Evolutionary conservation across 768 basidiomycete species (phyloP).

Genomic region (Boletus coccyginus): DNA sequence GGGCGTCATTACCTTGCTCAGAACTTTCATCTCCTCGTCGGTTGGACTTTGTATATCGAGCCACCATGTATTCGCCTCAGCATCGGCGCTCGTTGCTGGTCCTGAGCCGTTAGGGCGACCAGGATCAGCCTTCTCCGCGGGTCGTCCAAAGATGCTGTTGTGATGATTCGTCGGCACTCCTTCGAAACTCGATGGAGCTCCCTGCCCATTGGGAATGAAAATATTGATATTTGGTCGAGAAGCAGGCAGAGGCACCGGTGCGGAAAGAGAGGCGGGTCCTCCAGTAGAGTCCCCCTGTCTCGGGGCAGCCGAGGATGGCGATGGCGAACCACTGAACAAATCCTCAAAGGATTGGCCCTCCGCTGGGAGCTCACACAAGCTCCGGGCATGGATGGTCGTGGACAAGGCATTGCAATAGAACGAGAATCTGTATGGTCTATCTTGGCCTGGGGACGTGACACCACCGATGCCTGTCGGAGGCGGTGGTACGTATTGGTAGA

Average conservation of each 20-base stretch:
- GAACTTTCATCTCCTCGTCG: slow-evolving; percentile 97
- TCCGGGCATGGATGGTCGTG: slow-evolving; percentile 93
- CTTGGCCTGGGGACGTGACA: slow-evolving; percentile 57
- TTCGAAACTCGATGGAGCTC: slow-evolving; percentile 7
- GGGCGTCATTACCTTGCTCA: slow-evolving; percentile 68
- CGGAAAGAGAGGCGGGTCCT: background rate
- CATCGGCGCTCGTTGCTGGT: slow-evolving; percentile 32
- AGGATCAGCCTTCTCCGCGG: slow-evolving; percentile 19
- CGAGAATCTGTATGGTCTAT: slow-evolving; percentile 94
- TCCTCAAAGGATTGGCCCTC: slow-evolving; percentile 93
- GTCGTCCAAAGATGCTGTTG: slow-evolving; percentile 18
- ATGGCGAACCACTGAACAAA: slow-evolving; percentile 63
- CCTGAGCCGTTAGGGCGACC: slow-evolving; percentile 24
- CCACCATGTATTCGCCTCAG: slow-evolving; percentile 93
- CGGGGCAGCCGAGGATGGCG: background rate
- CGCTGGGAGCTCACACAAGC: slow-evolving; percentile 87
- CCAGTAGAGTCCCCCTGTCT: slow-evolving; percentile 7
- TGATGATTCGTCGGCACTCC: slow-evolving; percentile 1
- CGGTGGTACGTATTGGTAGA: slow-evolving; percentile 10
- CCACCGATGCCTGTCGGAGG: slow-evolving; percentile 21
- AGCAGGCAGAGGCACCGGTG: slow-evolving; percentile 8
- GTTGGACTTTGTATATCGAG: slow-evolving; percentile 90
- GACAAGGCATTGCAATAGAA: slow-evolving; percentile 94
- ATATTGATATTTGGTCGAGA: background rate
- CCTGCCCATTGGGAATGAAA: slow-evolving; percentile 8